These are phyloP conservation scores for Paramecium primaurelia DNA, from an alignment of 73 alveolate genomes.

Conservation along the genomic window DNA sequence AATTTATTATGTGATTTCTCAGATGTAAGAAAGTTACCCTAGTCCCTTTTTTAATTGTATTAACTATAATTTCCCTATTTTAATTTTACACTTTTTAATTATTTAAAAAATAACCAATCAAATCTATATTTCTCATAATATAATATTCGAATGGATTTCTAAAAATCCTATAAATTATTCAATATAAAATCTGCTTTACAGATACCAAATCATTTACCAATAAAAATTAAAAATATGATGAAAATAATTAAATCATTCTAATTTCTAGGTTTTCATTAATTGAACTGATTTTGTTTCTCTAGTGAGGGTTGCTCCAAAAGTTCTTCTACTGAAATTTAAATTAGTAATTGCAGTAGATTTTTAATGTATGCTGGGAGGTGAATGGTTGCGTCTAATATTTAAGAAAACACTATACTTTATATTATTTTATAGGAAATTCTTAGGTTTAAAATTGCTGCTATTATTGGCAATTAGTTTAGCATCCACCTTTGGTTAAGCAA, in stretches of 20 bases:
- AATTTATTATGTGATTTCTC: too few species aligned
- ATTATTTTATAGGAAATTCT: neutral
- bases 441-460: neutral
- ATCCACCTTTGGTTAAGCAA: neutral
- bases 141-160: too few species aligned
- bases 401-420: neutral
- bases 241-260: neutral
- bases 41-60: too few species aligned
- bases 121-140: too few species aligned
- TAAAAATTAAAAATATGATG: neutral
- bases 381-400: neutral
- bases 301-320: neutral
- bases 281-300: conserved; percentile 27
- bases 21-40: too few species aligned
- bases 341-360: conserved; percentile 23
- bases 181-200: neutral
- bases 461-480: neutral
- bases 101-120: too few species aligned
- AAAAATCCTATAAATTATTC: neutral
- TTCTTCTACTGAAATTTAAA: conserved; percentile 18
- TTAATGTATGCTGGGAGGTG: neutral
- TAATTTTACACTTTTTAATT: too few species aligned
- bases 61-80: too few species aligned
- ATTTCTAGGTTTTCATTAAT: neutral
- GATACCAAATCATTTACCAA: too few species aligned